Evolutionary conservation across 202 grass and related monocot species (phyloP), one percentile per base, ranked within the genome.

Genomic region (Panicum hallii): DNA sequence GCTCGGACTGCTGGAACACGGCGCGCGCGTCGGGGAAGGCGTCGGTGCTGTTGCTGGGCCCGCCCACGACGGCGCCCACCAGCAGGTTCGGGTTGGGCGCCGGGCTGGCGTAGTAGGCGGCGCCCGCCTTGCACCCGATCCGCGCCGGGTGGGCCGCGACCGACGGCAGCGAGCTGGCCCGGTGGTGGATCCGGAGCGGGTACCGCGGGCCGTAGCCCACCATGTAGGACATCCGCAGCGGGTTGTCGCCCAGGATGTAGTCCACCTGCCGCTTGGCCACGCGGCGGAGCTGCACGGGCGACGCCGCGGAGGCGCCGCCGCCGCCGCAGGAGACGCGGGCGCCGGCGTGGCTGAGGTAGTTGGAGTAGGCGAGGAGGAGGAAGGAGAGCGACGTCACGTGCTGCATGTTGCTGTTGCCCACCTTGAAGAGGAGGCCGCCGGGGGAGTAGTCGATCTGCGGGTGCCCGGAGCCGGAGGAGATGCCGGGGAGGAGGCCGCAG

Each of bases 161-260:
- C 41, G 93, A 95, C 30, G 93, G 96, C 53, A 95, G 79, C 22
- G 93, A 98, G 89, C 96, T 98, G 15, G 73, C 96, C 5, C 93
- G 83, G 85, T 98, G 93, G 89, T 98, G 96, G 84, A 98, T 95
- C 53, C 95, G 88, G 53, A 50, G 85, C 46, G 96, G 96, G 63
- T 87, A 98, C 63, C 70, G 88, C 5, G 60, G 42, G 7, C 96
- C 91, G 75, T 98, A 95, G 1, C 95, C 93, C 38, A 98, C 95
- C 95, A 98, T 98, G 87, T 98, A 95, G 10, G 95, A 98, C 93
- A 94, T 92, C 8, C 93, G 87, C 80, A 98, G 84, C 47, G 95
- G 95, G 88, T 98, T 98, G 70, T 94, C 93, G 14, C 95, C 93
- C 42, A 98, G 74, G 85, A 95, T 98, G 79, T 95, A 98, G 78